Conservation (phyloP, 208 protist genomes). For the Trypanosomatidae sp. region DNA sequence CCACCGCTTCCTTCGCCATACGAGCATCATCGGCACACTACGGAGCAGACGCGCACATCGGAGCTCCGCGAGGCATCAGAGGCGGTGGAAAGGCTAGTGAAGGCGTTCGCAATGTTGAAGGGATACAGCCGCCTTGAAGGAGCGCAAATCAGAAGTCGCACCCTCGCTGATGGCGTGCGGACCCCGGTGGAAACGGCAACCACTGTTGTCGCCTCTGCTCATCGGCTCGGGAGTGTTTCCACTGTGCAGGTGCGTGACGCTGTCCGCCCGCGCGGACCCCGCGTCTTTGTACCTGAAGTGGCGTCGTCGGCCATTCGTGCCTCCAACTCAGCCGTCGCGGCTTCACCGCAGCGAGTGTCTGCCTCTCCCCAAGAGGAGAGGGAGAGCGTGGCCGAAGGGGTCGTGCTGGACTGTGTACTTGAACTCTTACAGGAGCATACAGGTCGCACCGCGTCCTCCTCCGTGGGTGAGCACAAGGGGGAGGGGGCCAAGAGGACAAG, state of each 20-base stretch:
- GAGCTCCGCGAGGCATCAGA: slow-evolving; percentile 82
- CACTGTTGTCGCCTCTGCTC: slow-evolving; percentile 8
- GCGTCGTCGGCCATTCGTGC: not conserved
- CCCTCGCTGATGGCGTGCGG: not conserved
- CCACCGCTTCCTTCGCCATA: slow-evolving; percentile 42
- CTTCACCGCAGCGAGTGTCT: not conserved
- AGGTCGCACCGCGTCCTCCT: not conserved
- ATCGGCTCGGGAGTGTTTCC: not conserved
- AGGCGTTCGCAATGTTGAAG: slow-evolving; percentile 70
- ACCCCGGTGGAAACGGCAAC: not conserved
- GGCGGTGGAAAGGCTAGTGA: slow-evolving; percentile 82
- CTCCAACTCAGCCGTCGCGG: not conserved
- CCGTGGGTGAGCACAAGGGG: not conserved
- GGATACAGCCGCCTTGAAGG: slow-evolving; percentile 40
- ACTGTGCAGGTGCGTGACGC: slow-evolving; percentile 8
- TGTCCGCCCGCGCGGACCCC: slow-evolving; percentile 4
- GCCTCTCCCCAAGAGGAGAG: not conserved
- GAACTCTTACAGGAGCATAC: slow-evolving; percentile 20
- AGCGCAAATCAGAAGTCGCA: not conserved
- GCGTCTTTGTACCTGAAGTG: not conserved
- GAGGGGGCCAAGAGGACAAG: not conserved
- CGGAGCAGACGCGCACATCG: slow-evolving; percentile 38
- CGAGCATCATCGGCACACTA: slow-evolving; percentile 8
- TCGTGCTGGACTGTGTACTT: slow-evolving; percentile 27
- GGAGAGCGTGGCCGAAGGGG: slow-evolving; percentile 16